Base-by-base conservation (phyloP, 2,329 filamentous ascomycete species). In the Fusarium oxysporum region DNA sequence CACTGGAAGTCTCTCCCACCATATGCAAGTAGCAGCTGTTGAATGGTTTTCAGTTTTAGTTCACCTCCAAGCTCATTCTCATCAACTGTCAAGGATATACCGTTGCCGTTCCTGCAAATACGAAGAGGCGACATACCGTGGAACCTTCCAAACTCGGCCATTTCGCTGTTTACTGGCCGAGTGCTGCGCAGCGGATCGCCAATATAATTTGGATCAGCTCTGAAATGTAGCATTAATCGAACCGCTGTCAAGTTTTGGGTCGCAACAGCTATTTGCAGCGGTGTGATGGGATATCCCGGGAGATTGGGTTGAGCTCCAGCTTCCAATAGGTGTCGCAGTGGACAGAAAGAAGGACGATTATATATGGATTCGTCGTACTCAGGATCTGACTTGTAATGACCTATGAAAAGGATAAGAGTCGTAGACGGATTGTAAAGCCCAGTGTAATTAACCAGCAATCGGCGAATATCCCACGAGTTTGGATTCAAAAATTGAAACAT, bases 241-340 rank as follows among this genome's bases (percentile, higher is more conserved):
- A 17, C 2, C 7, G 3, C 28, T 0, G 13, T 0, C 0, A 3
- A 2, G 5, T 32, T 9, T 3, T 2, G 3, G 1, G 3, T 5
- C 2, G 45, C 45, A 13, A 32, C 45, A 9, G 28, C 28, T 32
- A 48, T 23, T 3, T 48, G 45, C 1, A 48, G 14, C 2, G 45
- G 45, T 7, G 28, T 23, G 0, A 48, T 3, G 1, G 28, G 21
- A 7, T 48, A 17, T 6, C 10, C 45, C 7, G 5, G 0, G 10
- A 48, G 7, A 5, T 48, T 17, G 3, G 21, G 45, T 23, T 32
- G 45, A 48, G 28, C 45, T 32, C 45, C 45, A 17, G 3, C 7
- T 32, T 32, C 1, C 8, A 48, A 13, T 13, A 48, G 5, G 9
- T 48, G 28, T 5, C 4, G 7, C 3, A 32, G 14, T n/a, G 3